Percentiles rank a stretch among this genome's conserved stretches.
Evolutionary conservation across 108 stramenopile species (phyloP).

Genomic region (Nitzschia sp.): DNA sequence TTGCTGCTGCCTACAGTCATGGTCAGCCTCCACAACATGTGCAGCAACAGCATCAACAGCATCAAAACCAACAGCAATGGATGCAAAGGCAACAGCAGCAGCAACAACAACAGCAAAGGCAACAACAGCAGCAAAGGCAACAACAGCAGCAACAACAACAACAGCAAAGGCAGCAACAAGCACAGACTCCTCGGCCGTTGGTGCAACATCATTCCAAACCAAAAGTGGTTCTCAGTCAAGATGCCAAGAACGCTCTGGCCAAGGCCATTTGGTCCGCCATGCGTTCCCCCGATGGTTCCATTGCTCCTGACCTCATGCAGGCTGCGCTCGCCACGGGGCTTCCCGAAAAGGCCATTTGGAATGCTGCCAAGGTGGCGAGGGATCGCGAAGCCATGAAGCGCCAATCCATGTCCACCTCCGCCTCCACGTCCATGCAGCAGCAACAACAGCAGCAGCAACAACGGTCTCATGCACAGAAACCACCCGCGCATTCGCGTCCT

Average conservation of each 20-base stretch:
- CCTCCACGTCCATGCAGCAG: conserved; percentile 12
- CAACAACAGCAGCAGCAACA: conserved; percentile 22
- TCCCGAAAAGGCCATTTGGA: conserved; percentile 72
- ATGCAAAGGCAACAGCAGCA: conserved; percentile 13
- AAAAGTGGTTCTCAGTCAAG: conserved; percentile 56
- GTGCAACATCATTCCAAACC: conserved; percentile 11
- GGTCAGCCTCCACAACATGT: conserved; percentile 3
- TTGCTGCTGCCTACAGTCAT: not conserved
- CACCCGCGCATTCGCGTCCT: not conserved
- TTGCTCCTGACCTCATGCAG: conserved; percentile 62
- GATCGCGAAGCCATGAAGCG: conserved; percentile 61
- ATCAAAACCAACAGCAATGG: conserved; percentile 5
- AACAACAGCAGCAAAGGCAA: conserved; percentile 23
- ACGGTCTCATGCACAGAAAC: conserved; percentile 2
- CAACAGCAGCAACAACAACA: conserved; percentile 17
- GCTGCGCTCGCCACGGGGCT: conserved; percentile 69
- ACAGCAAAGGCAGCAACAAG: conserved; percentile 17
- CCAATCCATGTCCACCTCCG: conserved; percentile 30
- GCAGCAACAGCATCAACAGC: conserved; percentile 22
- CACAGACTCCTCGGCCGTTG: not conserved
- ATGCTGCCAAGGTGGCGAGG: conserved; percentile 76
- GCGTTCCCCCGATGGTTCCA: conserved; percentile 59
- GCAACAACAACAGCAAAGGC: not conserved
- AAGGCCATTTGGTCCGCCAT: conserved; percentile 84
- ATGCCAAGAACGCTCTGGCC: conserved; percentile 68